Conservation (phyloP, 306 rosid species). For the Medicago arabica region DNA sequence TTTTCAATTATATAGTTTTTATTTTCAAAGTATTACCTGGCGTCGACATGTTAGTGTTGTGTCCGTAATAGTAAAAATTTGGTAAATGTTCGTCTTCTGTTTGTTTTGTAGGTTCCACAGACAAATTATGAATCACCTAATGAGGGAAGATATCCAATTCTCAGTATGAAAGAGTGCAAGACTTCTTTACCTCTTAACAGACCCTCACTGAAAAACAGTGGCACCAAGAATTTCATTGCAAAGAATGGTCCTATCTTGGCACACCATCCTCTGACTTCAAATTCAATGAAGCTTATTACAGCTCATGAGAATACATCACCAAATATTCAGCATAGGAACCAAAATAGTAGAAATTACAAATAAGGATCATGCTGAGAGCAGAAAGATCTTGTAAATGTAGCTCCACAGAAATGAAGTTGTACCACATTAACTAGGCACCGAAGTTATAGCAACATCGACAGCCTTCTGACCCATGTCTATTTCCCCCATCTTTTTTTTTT, state of each 20-base stretch:
- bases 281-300: slow-evolving; percentile 42
- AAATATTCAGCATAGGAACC: slow-evolving; percentile 64
- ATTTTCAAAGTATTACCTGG: background rate
- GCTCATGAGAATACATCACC: slow-evolving; percentile 80
- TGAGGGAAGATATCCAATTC: slow-evolving; percentile 52
- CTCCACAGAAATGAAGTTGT: slow-evolving; percentile 28
- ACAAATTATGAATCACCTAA: slow-evolving; percentile 54
- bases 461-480: slow-evolving; percentile 36
- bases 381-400: slow-evolving; percentile 43
- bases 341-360: slow-evolving; percentile 26
- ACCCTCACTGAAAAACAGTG: slow-evolving; percentile 52
- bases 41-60: background rate
- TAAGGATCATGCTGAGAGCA: slow-evolving; percentile 27
- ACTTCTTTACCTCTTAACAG: slow-evolving; percentile 48
- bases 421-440: slow-evolving; percentile 32
- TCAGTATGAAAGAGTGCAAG: slow-evolving; percentile 46
- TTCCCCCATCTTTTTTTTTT: too few relatives aligned
- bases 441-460: slow-evolving; percentile 30
- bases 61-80: background rate
- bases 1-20: background rate
- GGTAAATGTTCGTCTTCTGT: background rate
- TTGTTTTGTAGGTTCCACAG: slow-evolving; percentile 50
- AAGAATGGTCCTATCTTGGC: slow-evolving; percentile 48
- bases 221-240: slow-evolving; percentile 52
- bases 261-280: slow-evolving; percentile 52